These are phyloP conservation scores for Picochlorum sp. DNA, from an alignment of 139 green algal species.

Conservation along the genomic window DNA sequence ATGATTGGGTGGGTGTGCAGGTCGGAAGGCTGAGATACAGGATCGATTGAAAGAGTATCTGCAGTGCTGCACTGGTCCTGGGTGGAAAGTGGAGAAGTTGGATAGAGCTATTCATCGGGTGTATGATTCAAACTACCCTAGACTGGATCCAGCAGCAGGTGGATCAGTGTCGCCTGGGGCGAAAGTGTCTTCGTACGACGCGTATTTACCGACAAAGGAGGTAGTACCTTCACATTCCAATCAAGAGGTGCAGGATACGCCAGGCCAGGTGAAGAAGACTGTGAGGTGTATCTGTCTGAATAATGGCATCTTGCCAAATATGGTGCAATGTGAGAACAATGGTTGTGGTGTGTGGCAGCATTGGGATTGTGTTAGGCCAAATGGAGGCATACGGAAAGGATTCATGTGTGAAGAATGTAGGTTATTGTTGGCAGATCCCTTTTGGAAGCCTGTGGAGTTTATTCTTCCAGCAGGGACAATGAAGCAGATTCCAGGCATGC, in stretches of 20 bases:
- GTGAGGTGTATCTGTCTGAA: slow-evolving; percentile 50
- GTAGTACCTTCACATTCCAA: too few relatives aligned
- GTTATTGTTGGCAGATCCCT: slow-evolving; percentile 52
- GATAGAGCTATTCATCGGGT: neutral
- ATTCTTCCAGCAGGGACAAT: slow-evolving; percentile 37
- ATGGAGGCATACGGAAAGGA: slow-evolving; percentile 3
- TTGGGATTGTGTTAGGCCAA: slow-evolving; percentile 25
- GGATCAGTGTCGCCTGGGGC: too few relatives aligned
- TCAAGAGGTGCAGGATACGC: neutral
- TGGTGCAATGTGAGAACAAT: slow-evolving; percentile 54
- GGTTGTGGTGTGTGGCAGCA: slow-evolving; percentile 69
- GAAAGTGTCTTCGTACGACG: too few relatives aligned
- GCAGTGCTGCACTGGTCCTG: neutral
- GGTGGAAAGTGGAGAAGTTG: neutral
- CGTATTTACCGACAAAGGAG: too few relatives aligned
- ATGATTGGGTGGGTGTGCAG: slow-evolving; percentile 1
- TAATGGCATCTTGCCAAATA: slow-evolving; percentile 9
- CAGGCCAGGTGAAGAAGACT: neutral
- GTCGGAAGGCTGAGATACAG: neutral
- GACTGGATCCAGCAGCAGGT: too few relatives aligned
- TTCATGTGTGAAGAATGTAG: slow-evolving; percentile 52
- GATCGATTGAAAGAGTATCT: neutral
- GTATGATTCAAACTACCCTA: too few relatives aligned
- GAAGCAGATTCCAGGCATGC: slow-evolving; percentile 1
- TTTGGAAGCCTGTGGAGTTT: slow-evolving; percentile 44